Conservation (phyloP, 116 monocot genomes). For the Trichopus zeylanicus region DNA sequence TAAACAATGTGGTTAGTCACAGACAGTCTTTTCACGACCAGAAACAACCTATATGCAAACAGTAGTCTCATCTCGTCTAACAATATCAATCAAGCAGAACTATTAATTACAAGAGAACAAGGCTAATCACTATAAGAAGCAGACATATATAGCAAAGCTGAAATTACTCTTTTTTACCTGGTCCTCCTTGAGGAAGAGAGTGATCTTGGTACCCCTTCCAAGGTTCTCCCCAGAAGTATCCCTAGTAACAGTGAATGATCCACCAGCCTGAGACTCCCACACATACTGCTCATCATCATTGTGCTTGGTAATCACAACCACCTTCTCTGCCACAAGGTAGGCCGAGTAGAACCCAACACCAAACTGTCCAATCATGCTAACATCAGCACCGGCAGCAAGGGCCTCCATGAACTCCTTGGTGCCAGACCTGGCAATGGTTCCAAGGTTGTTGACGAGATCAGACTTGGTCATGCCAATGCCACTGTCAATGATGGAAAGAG, state of each 20-base stretch:
- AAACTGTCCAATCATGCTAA: conserved; percentile 6
- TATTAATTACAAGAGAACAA: too few species aligned
- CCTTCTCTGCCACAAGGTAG: conserved; percentile 5
- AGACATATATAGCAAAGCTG: not conserved
- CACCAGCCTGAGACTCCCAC: conserved; percentile 6
- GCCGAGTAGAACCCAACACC: conserved; percentile 1
- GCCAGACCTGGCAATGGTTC: conserved; percentile 4
- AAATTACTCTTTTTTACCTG: not conserved
- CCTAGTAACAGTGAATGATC: not conserved
- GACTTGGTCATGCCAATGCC: conserved; percentile 2
- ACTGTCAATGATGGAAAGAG: not conserved
- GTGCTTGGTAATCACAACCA: conserved; percentile 2
- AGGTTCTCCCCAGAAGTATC: conserved; percentile 1
- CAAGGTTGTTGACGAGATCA: conserved; percentile 4
- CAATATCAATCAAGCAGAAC: too few species aligned
- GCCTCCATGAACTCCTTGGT: conserved; percentile 8
- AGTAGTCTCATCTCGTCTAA: too few species aligned
- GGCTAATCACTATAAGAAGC: not conserved
- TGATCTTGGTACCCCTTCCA: conserved; percentile 4
- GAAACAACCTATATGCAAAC: too few species aligned
- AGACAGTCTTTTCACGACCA: too few species aligned
- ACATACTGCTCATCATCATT: conserved; percentile 7
- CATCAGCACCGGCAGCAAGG: conserved; percentile 1
- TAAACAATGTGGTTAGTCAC: too few species aligned
- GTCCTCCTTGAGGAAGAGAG: conserved; percentile 6